Evolutionary conservation across 2,329 filamentous ascomycete species (phyloP).

Genomic region (Capronia americana): DNA sequence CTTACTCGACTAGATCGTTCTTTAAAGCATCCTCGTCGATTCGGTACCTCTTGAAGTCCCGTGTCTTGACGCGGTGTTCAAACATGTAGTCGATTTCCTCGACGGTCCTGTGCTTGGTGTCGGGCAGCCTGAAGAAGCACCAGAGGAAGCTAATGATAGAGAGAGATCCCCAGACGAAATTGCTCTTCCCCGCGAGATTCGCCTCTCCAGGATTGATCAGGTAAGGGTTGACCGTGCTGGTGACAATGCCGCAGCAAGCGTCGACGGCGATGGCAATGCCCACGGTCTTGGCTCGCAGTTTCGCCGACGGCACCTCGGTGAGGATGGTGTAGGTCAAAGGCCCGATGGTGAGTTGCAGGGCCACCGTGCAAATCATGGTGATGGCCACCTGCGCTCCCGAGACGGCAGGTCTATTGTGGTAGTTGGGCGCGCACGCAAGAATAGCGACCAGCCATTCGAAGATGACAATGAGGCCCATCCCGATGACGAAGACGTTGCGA

Average conservation of each 20-base stretch:
- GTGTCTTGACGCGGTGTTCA: conserved; percentile 6
- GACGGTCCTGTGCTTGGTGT: conserved; percentile 9
- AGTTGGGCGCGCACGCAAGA: conserved; percentile 11
- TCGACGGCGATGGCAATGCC: conserved; percentile 12
- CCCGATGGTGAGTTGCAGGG: conserved; percentile 5
- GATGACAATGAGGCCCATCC: conserved; percentile 14
- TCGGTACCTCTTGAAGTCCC: conserved; percentile 10
- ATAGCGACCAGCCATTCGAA: conserved; percentile 10
- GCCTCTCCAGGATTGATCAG: conserved; percentile 6
- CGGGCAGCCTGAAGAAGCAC: conserved; percentile 12
- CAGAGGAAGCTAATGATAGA: conserved; percentile 8
- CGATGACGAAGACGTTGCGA: conserved; percentile 8
- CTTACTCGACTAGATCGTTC: conserved; percentile 15
- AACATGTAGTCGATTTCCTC: conserved; percentile 16
- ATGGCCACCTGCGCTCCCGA: conserved; percentile 5
- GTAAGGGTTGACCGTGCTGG: conserved; percentile 5
- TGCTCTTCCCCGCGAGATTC: conserved; percentile 1
- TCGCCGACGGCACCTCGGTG: conserved; percentile 9
- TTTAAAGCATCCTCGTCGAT: conserved; percentile 8
- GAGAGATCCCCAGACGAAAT: conserved; percentile 6
- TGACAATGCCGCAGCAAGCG: conserved; percentile 9
- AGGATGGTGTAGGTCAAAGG: conserved; percentile 12
- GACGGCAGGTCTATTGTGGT: conserved; percentile 6
- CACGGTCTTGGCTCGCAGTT: conserved; percentile 6
- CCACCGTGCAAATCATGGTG: conserved; percentile 5